Conservation (phyloP, 2,329 filamentous ascomycete species). For the Pseudopyricularia cyperi region DNA sequence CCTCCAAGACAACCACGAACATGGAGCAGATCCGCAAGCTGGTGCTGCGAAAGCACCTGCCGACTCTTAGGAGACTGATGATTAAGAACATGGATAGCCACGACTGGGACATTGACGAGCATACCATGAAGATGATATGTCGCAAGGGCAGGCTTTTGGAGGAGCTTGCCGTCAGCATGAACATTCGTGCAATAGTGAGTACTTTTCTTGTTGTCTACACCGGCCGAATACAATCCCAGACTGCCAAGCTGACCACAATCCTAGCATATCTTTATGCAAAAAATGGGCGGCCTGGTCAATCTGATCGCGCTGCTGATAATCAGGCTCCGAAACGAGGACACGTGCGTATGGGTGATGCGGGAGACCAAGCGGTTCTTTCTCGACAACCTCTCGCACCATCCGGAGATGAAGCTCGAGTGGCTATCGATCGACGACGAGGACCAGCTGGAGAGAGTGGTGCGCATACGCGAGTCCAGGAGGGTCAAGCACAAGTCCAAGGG, state of each 20-base stretch:
- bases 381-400: slow-evolving; percentile 43
- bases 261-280: slow-evolving; percentile 45
- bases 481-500: slow-evolving; percentile 14
- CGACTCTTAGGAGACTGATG: slow-evolving; percentile 40
- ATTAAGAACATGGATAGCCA: slow-evolving; percentile 41
- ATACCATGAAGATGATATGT: slow-evolving; percentile 40
- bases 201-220: too few species aligned
- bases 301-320: slow-evolving; percentile 44
- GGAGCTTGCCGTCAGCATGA: slow-evolving; percentile 44
- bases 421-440: slow-evolving; percentile 39
- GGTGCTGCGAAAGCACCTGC: slow-evolving; percentile 44
- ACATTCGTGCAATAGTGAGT: slow-evolving; percentile 40
- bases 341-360: slow-evolving; percentile 40
- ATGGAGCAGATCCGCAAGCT: slow-evolving; percentile 46
- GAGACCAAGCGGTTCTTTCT: slow-evolving; percentile 46
- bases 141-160: slow-evolving; percentile 32
- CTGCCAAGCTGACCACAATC: not conserved
- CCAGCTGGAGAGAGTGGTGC: slow-evolving; percentile 33
- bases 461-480: slow-evolving; percentile 19
- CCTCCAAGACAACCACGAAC: slow-evolving; percentile 31
- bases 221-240: too few species aligned
- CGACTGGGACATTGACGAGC: slow-evolving; percentile 45
- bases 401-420: slow-evolving; percentile 43
- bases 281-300: slow-evolving; percentile 35
- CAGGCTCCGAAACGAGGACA: slow-evolving; percentile 40